phyloP scores from a whole-genome alignment of 2,329 filamentous ascomycete genomes.

The Cadophora malorum region DNA sequence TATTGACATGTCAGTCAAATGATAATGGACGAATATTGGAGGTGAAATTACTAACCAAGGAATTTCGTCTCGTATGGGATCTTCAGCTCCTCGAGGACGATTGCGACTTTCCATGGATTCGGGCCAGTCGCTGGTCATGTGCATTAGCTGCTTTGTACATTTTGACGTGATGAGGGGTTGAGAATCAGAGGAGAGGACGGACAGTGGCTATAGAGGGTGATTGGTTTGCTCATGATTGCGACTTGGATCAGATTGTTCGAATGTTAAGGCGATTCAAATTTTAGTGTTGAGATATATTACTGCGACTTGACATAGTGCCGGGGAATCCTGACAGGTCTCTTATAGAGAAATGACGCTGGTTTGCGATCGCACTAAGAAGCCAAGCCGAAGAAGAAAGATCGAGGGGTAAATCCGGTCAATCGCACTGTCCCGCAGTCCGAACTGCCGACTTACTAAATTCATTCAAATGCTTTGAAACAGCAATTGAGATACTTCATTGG shows the following conservation, averaged over 20 bases:
- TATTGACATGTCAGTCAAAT: background rate
- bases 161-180: background rate
- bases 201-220: conserved; percentile 24
- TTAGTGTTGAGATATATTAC: too few relatives aligned
- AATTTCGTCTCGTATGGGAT: conserved; percentile 49
- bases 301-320: background rate
- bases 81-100: conserved; percentile 53
- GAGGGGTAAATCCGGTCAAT: background rate
- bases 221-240: conserved; percentile 25
- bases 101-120: conserved; percentile 49
- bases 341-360: background rate
- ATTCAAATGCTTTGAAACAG: conserved; percentile 4
- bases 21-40: background rate
- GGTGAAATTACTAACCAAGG: conserved; percentile 29
- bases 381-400: background rate
- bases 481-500: background rate
- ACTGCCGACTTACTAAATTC: background rate
- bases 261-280: background rate
- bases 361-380: background rate
- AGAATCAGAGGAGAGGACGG: background rate
- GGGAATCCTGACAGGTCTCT: background rate
- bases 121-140: conserved; percentile 24
- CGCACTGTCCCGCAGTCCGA: background rate
- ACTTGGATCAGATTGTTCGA: background rate
- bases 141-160: background rate